phyloP scores from a whole-genome alignment of 805 yeast genomes.

The Kluyveromyces dobzhanskii region DNA sequence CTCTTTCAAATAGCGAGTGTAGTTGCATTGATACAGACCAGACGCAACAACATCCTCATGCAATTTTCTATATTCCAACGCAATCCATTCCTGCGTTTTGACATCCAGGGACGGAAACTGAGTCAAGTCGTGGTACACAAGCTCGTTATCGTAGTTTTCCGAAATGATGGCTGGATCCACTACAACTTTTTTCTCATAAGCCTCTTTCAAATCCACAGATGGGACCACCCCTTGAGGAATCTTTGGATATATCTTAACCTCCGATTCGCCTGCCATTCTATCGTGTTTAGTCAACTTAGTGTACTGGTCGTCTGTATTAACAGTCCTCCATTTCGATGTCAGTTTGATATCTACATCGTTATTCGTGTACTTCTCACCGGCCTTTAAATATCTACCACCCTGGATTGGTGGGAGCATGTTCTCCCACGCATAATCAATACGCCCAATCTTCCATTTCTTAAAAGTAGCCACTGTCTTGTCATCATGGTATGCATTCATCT shows the following conservation, averaged over 20 bases:
- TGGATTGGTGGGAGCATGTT: constrained; percentile 83
- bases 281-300: constrained; percentile 1
- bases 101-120: constrained; percentile 59
- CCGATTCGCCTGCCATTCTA: constrained; percentile 34
- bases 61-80: constrained; percentile 50
- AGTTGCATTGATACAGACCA: constrained; percentile 66
- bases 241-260: constrained; percentile 38
- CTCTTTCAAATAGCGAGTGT: constrained; percentile 67
- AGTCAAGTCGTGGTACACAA: constrained; percentile 47
- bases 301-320: constrained; percentile 3
- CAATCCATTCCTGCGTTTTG: constrained; percentile 51
- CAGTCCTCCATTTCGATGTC: constrained; percentile 5
- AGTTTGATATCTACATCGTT: background rate
- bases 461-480: constrained; percentile 47
- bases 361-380: constrained; percentile 20
- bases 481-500: constrained; percentile 76
- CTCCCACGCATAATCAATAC: constrained; percentile 55
- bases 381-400: constrained; percentile 48
- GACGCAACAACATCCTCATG: constrained; percentile 46
- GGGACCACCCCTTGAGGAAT: constrained; percentile 43
- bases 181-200: constrained; percentile 28
- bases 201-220: constrained; percentile 29
- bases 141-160: constrained; percentile 48
- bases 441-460: constrained; percentile 56
- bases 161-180: constrained; percentile 49